Evolutionary conservation across 1,284 basidiomycete species (phyloP).

Genomic region (Coniophora puteana): DNA sequence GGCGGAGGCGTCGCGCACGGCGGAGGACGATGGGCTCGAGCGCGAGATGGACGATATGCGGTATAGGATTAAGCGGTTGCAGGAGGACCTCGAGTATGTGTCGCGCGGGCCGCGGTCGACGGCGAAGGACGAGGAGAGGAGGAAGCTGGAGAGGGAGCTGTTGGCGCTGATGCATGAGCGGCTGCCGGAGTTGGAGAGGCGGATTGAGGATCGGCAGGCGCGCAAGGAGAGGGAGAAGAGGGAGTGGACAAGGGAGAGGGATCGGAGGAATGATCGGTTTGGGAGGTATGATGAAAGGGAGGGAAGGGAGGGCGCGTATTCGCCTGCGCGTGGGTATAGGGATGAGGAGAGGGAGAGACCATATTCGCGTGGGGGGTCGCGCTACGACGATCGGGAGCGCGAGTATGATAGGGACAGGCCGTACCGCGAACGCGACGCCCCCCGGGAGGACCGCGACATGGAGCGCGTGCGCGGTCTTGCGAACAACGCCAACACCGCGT

Average conservation of each 20-base stretch:
- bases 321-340: constrained; percentile 35
- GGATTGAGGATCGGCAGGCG: constrained; percentile 79
- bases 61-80: constrained; percentile 83
- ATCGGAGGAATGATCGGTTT: constrained; percentile 81
- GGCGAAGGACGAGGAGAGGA: constrained; percentile 82
- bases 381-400: constrained; percentile 24
- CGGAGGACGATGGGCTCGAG: constrained; percentile 87
- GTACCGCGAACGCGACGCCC: constrained; percentile 28
- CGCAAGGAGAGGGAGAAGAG: constrained; percentile 75
- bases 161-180: constrained; percentile 87
- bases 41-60: constrained; percentile 88
- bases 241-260: constrained; percentile 78
- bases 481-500: constrained; percentile 20
- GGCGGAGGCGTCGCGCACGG: constrained; percentile 55
- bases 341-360: constrained; percentile 35
- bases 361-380: constrained; percentile 35
- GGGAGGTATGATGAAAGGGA: constrained; percentile 57
- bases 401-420: constrained; percentile 23
- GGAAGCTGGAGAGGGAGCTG: constrained; percentile 88
- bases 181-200: constrained; percentile 87
- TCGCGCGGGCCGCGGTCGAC: constrained; percentile 73
- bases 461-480: constrained; percentile 31
- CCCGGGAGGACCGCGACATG: constrained; percentile 29
- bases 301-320: constrained; percentile 31
- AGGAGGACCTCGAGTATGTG: constrained; percentile 92